Percentiles rank a stretch among this genome's conserved stretches.
phyloP scores from a whole-genome alignment of 1,284 basidiomycete genomes.

The Schizopora paradoxa region DNA sequence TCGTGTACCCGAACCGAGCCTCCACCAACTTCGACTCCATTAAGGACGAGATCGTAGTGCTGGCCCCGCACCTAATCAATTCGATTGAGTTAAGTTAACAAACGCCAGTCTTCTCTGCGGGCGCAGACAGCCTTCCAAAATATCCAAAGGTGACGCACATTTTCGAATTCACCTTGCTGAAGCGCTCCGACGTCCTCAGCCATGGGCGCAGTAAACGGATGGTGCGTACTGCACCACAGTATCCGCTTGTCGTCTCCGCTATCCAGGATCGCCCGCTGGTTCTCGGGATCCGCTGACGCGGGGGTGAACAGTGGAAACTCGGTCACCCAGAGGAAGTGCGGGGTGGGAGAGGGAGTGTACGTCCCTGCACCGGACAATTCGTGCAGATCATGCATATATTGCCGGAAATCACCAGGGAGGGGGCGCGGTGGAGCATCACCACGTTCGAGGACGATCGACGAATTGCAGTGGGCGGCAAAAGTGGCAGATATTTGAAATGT shows the following conservation, averaged over 20 bases:
- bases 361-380: slow-evolving; percentile 42
- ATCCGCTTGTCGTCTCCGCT: slow-evolving; percentile 88
- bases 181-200: slow-evolving; percentile 76
- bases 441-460: background rate
- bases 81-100: slow-evolving; percentile 8
- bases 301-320: slow-evolving; percentile 94
- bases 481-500: slow-evolving; percentile 3
- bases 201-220: slow-evolving; percentile 97
- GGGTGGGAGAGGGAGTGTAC: slow-evolving; percentile 46
- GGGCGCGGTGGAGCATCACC: no score
- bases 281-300: no score
- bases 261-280: no score
- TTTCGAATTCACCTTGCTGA: slow-evolving; percentile 59
- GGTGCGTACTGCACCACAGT: slow-evolving; percentile 87
- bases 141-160: slow-evolving; percentile 39
- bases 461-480: slow-evolving; percentile 20
- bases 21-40: slow-evolving; percentile 91
- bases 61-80: slow-evolving; percentile 77
- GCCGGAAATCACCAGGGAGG: no score
- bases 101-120: slow-evolving; percentile 3
- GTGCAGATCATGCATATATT: no score
- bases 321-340: slow-evolving; percentile 92
- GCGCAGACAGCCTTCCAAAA: background rate
- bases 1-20: slow-evolving; percentile 93
- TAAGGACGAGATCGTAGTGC: slow-evolving; percentile 96